A percentile compares a stretch with the other conserved stretches of the same genome.
phyloP scores from a whole-genome alignment of 306 rosid genomes.

The Prunus mira region DNA sequence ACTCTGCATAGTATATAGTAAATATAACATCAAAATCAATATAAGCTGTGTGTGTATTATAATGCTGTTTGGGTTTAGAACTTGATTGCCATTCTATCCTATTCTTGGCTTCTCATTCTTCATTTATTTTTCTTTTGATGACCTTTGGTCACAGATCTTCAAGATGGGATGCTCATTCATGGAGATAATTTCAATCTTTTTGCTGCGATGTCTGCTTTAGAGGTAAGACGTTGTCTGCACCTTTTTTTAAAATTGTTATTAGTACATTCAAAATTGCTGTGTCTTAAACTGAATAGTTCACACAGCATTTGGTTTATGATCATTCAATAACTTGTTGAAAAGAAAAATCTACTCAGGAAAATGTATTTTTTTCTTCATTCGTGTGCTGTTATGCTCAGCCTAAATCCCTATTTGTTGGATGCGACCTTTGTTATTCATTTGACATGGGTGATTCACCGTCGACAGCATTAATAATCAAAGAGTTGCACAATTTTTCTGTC shows the following conservation, averaged over 20 bases:
- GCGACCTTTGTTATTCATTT: not conserved
- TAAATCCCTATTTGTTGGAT: not conserved
- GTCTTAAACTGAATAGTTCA: not conserved
- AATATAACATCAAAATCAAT: no score
- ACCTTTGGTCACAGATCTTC: constrained; percentile 68
- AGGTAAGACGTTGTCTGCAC: constrained; percentile 45
- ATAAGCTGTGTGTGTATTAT: not conserved
- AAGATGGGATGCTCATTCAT: constrained; percentile 87
- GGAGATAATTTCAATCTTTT: constrained; percentile 93
- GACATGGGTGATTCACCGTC: not conserved
- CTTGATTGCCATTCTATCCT: not conserved
- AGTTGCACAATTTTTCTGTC: not conserved
- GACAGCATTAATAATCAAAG: not conserved
- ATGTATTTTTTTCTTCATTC: not conserved
- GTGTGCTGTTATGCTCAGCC: not conserved
- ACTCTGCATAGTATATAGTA: no score
- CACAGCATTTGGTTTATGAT: not conserved
- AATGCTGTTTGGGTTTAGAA: not conserved
- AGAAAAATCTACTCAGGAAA: not conserved
- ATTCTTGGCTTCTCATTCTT: not conserved
- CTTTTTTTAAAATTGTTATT: not conserved
- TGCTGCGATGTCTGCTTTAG: constrained; percentile 96
- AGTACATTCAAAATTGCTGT: not conserved
- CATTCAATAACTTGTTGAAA: not conserved
- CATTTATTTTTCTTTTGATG: constrained; percentile 4